Evolutionary conservation across 2,329 filamentous ascomycete genomes (phyloP).

Genomic region (Cadophora malorum): DNA sequence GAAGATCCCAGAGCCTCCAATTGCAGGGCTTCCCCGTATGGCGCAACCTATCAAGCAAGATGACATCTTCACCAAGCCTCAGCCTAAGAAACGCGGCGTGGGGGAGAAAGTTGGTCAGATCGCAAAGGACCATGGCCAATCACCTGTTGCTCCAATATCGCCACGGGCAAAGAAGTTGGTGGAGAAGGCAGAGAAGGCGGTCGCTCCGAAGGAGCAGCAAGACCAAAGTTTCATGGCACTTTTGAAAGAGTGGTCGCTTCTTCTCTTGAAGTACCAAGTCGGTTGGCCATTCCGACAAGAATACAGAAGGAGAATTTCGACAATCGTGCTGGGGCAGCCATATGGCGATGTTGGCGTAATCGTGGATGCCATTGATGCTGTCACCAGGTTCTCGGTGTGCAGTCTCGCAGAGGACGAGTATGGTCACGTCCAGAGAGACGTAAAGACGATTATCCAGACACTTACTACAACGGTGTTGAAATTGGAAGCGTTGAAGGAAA

Average conservation of each 20-base stretch:
- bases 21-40: constrained; percentile 39
- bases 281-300: constrained; percentile 74
- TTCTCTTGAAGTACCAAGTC: constrained; percentile 57
- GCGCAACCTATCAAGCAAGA: constrained; percentile 36
- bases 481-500: constrained; percentile 70
- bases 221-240: constrained; percentile 56
- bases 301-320: constrained; percentile 68
- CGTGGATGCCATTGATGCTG: constrained; percentile 72
- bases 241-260: constrained; percentile 55
- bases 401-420: constrained; percentile 82
- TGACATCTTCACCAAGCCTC: constrained; percentile 39
- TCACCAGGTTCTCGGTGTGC: constrained; percentile 72
- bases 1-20: constrained; percentile 25
- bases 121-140: constrained; percentile 42
- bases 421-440: constrained; percentile 84
- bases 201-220: constrained; percentile 57
- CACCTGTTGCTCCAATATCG: constrained; percentile 37
- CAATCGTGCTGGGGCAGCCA: constrained; percentile 75
- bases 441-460: constrained; percentile 75
- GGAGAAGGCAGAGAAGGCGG: constrained; percentile 44
- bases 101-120: constrained; percentile 35
- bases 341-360: constrained; percentile 73
- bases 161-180: constrained; percentile 52
- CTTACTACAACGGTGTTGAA: constrained; percentile 73
- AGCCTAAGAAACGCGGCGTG: constrained; percentile 29